phyloP scores from a whole-genome alignment of 2,329 filamentous ascomycete genomes.

The Epichloe baconii region DNA sequence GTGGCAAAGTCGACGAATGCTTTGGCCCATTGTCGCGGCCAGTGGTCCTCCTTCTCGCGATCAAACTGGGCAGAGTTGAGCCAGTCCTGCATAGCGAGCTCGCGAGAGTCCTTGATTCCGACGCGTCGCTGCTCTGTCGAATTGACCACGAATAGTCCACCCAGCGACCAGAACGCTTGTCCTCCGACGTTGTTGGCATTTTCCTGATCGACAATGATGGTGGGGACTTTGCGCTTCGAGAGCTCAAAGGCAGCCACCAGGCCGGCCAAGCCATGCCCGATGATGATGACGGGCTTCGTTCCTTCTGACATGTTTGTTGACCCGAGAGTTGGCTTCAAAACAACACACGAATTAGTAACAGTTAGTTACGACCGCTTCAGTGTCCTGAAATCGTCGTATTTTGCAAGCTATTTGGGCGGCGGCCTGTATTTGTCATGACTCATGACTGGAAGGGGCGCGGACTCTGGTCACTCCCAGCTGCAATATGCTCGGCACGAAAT shows the following conservation, averaged over 20 bases:
- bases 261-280: constrained; percentile 45
- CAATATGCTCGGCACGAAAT: too few species aligned
- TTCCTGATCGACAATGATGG: constrained; percentile 45
- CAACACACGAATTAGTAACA: too few species aligned
- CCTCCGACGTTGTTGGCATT: constrained; percentile 42
- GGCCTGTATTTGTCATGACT: too few species aligned
- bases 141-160: constrained; percentile 47
- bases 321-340: too few species aligned
- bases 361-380: too few species aligned
- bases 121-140: constrained; percentile 41
- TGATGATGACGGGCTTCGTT: constrained; percentile 34
- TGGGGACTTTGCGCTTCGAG: constrained; percentile 33
- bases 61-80: constrained; percentile 44
- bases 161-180: constrained; percentile 52
- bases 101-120: constrained; percentile 44
- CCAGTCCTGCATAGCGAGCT: constrained; percentile 47
- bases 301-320: constrained; percentile 10
- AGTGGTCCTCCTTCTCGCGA: constrained; percentile 39
- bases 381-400: too few species aligned
- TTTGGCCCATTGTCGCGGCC: constrained; percentile 49
- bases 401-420: too few species aligned
- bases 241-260: constrained; percentile 47
- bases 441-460: too few species aligned
- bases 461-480: too few species aligned
- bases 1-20: constrained; percentile 50